Base-by-base conservation (phyloP, 1,284 basidiomycete genomes). In the Abortiporus biennis region DNA sequence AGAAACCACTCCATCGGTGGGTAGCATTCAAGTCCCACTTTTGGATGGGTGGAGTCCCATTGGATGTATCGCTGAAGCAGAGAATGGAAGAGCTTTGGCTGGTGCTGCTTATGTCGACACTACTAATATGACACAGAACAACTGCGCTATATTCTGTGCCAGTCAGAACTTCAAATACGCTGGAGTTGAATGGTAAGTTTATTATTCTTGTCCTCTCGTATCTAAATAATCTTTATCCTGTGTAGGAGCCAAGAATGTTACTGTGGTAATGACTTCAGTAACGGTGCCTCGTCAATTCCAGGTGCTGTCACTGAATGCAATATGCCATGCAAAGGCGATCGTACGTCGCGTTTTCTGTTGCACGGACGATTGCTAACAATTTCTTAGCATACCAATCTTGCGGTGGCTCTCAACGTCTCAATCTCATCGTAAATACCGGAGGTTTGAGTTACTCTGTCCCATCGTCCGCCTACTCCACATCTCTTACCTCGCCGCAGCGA, bases 21-120 rank as follows among this genome's bases (percentile, higher is more conserved):
- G 45, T n/a, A 24, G 49, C 22, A 47, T 48, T 13, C 47, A 49
- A 40, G 19, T 31, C 9, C 45, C 52, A 3, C 54, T 59, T 19
- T 46, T 49, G 5, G 38, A 43, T 22, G 57, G 55, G 12, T 59
- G 57, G 57, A 45, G 44, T 23, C 49, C 53, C 32, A 20, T 54
- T 23, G 57, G 57, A 13, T 59, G 57, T 47, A 57, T 57, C 22
- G 55, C 55, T 6, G 57, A 59, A 47, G 54, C 48, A 19, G 53
- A 52, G 9, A 57, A 43, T 38, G 55, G 55, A 20, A 54, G 57
- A 20, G 57, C 57, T 36, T 49, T 59, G 23, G 50, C 55, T 2
- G 54, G 48, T 24, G 51, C 55, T 21, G 44, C 47, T 44, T 35
- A 54, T 33, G 42, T 43, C 44, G 47, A 35, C 40, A 25, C 50